Base-by-base conservation (phyloP, 2,329 filamentous ascomycete species). In the Coccinonectria pachysandricola region DNA sequence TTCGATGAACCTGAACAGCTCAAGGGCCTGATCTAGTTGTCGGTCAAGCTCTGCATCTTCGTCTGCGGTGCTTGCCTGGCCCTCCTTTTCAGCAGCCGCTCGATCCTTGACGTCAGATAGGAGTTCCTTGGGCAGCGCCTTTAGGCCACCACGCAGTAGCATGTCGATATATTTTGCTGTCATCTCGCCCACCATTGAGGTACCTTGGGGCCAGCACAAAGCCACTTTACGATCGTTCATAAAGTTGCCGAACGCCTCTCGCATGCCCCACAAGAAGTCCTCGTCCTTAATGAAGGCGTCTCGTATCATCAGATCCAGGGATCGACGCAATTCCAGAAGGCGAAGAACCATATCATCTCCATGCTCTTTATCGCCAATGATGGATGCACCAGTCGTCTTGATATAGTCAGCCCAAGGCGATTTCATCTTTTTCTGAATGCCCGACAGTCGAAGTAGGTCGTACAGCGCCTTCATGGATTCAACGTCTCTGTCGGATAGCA, bases 111-210 rank as follows among this genome's bases (percentile, higher is more conserved):
- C 52, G 40, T 79, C 73, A 1, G 76, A 72, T 2, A 76, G 61
- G 7, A 88, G 62, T 12, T 73, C 70, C 22, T 75, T 68, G 1
- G 83, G 84, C 7, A 92, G 70, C 0, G 80, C 79, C 53, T 92
- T 96, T 23, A 88, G 67, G 2, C 91, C 92, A 25, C 85, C 85
- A 29, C 86, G 77, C 16, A 98, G 68, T 12, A 98, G 65, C 59
- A 81, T 68, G 54, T 98, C 91, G 35, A 98, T 81, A 45, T 96
- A 87, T 56, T 95, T 96, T 15, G 91, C 92, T 42, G 95, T 92
- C 87, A 96, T 94, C 60, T 98, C 91, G 25, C 88, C 91, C 9
- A 93, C 85, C 63, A 93, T 96, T 11, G 86, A 85, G 30, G 87
- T 92, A 30, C 86, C 79, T 0, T 82, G 84, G 26, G 75, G 74